Evolutionary conservation across 352 stramenopile genomes (phyloP), one percentile per base, ranked within the genome.

Genomic region (Pythium vanterpoolii): DNA sequence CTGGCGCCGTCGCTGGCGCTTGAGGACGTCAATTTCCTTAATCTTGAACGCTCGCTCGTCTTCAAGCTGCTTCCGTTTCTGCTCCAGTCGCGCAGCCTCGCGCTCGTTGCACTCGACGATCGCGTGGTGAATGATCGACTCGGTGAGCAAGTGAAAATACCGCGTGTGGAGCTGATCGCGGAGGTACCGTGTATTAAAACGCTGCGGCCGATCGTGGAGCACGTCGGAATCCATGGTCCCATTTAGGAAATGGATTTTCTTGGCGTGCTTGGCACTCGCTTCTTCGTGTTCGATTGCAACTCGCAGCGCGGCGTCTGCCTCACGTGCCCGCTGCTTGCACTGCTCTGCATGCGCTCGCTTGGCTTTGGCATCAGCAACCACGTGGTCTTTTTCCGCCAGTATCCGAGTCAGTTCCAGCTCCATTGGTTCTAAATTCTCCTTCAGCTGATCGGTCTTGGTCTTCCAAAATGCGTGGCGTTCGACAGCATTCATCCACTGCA

Each of bases 161-260:
- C 68, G 54, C 1, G 26, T 43, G 47, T 87, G 76, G 0, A 93
- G 58, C 24, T 80, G 72, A 30, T 83, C 76, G 2, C 76, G 64
- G 13, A 91, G 45, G 42, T 90, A 93, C 4, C 46, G 11, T 0
- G 81, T 93, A 11, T 67, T 64, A 56, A 93, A 93, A 0, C 74
- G 72, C 64, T 93, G 83, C 0, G 81, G 66, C 1, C 83, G 73
- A 10, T 71, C 76, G 39, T 93, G 83, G 1, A 93, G 63, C 0
- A 93, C 79, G 28, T 74, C 69, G 0, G 81, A 93, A 42, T 91
- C 83, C 61, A 90, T 90, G 0, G 69, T 86, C 0, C 68, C 60
- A 34, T 83, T 90, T 4, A 69, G 23, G 5, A 73, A 72, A 50
- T 89, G 77, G 9, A 81, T 60, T 28, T 74, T 74, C 27, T 74